Base-by-base conservation (phyloP, 176 grass and related monocot species). In the Poa pratensis region DNA sequence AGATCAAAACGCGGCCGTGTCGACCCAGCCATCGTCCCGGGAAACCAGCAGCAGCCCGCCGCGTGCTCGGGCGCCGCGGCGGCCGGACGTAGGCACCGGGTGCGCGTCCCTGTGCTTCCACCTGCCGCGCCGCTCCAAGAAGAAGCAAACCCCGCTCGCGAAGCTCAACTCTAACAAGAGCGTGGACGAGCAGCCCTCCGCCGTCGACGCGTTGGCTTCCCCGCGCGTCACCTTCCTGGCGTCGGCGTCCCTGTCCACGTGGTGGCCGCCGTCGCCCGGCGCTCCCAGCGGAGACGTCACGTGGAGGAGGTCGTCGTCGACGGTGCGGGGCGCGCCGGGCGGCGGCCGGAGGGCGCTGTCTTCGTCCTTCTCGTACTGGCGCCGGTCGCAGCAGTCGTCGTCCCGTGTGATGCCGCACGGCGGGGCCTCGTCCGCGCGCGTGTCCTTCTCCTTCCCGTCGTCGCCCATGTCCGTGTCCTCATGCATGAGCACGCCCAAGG, bases 401-500 rank as follows among this genome's bases (percentile, higher is more conserved):
- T 72, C 88, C 68, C 87, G 87, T 5, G 88, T 90, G 63, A 64
- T 23, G 83, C 88, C 88, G 6, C 83, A 72, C 78, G 78, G 83
- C 51, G 68, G 83, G 39, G 37, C 55, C 40, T 78, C 30, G 39
- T 74, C 69, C 40, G 83, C 30, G 42, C 72, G 78, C 53, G 26
- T 75, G 54, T 86, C 88, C 28, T 90, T 90, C 88, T 90, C 88
- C 34, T 90, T 90, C 55, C 73, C 79, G 23, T 64, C 80, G 64
- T 90, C 88, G 84, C 88, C 88, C 51, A 66, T 65, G 88, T 90
- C 83, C 83, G 55, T 64, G 62, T 82, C 88, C 22, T 86, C 83
- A 72, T 82, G 88, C 88, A 83, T 78, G 79, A 90, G 83, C 88
- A 90, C 88, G 54, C 88, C 88, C 65, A 90, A 86, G 73, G 20